These are phyloP conservation scores for Colletotrichum scovillei DNA, from an alignment of 2,329 filamentous ascomycete genomes.

Conservation along the genomic window DNA sequence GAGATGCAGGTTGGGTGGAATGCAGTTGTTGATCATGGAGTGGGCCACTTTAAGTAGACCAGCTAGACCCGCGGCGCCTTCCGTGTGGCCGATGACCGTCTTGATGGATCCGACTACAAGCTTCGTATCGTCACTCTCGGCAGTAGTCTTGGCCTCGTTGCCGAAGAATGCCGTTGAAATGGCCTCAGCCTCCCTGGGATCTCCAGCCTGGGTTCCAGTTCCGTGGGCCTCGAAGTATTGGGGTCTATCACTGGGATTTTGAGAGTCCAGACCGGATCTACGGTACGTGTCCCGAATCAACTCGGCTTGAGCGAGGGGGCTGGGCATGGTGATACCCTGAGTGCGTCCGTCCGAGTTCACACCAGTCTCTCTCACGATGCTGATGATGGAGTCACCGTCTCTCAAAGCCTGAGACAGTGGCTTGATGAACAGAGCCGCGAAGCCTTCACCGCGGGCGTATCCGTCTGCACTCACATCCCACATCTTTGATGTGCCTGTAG, in stretches of 20 bases:
- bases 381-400: conserved; percentile 49
- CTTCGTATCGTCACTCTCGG: conserved; percentile 32
- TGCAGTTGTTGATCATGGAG: conserved; percentile 33
- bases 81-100: conserved; percentile 38
- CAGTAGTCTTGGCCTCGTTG: conserved; percentile 38
- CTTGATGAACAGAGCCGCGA: conserved; percentile 56
- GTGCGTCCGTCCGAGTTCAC: conserved; percentile 55
- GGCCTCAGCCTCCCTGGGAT: conserved; percentile 41
- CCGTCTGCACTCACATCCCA: conserved; percentile 58
- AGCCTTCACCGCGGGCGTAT: conserved; percentile 61
- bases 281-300: conserved; percentile 52
- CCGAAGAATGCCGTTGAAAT: conserved; percentile 43
- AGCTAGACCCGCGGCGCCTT: conserved; percentile 37
- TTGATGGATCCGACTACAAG: conserved; percentile 43
- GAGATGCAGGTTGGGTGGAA: conserved; percentile 37
- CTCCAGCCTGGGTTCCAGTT: conserved; percentile 50
- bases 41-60: conserved; percentile 37
- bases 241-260: conserved; percentile 42
- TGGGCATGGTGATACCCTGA: conserved; percentile 53
- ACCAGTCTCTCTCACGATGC: conserved; percentile 51
- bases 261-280: conserved; percentile 49
- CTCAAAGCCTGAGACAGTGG: conserved; percentile 51
- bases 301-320: conserved; percentile 47
- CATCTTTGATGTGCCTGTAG: conserved; percentile 45
- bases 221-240: conserved; percentile 59